A percentile compares a stretch with the other conserved stretches of the same genome.
Evolutionary conservation across 139 green algal genomes (phyloP).

Genomic region (Volvox africanus): DNA sequence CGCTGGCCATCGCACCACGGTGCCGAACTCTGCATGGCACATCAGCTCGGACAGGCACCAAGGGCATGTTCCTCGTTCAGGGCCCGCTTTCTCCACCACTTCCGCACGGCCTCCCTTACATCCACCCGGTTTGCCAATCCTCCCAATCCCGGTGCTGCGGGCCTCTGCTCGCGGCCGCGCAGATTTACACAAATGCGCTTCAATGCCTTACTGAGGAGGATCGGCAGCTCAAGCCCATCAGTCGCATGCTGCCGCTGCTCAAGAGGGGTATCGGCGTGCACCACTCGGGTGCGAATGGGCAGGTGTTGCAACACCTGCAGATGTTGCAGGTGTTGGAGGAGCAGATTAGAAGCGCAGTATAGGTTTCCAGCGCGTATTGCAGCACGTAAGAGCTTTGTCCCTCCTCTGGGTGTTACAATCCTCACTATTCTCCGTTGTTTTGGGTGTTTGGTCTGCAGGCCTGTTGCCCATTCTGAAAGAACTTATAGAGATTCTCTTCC

Average conservation of each 20-base stretch:
- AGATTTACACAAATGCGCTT: constrained; percentile 88
- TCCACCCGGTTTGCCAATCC: not conserved
- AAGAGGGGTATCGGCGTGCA: constrained; percentile 91
- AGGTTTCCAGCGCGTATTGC: too few species aligned
- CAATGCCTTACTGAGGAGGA: constrained; percentile 86
- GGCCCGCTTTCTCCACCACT: not conserved
- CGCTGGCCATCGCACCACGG: not conserved
- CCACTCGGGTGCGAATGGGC: constrained; percentile 74
- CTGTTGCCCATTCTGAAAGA: constrained; percentile 98
- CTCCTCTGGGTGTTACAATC: too few species aligned
- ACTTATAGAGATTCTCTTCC: constrained; percentile 97
- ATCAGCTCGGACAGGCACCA: too few species aligned
- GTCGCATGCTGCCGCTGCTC: constrained; percentile 88
- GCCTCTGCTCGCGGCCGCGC: not conserved
- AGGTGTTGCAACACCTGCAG: too few species aligned
- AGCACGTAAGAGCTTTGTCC: too few species aligned
- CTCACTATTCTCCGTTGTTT: too few species aligned
- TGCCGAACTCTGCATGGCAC: not conserved
- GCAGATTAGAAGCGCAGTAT: too few species aligned
- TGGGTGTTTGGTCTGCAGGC: constrained; percentile 50
- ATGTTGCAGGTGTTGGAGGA: too few species aligned
- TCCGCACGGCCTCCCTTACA: not conserved
- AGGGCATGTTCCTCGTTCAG: not conserved
- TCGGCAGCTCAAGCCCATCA: constrained; percentile 81
- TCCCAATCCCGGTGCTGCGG: not conserved